phyloP scores from a whole-genome alignment of 139 green algal genomes.

The Coccomyxa sp. region DNA sequence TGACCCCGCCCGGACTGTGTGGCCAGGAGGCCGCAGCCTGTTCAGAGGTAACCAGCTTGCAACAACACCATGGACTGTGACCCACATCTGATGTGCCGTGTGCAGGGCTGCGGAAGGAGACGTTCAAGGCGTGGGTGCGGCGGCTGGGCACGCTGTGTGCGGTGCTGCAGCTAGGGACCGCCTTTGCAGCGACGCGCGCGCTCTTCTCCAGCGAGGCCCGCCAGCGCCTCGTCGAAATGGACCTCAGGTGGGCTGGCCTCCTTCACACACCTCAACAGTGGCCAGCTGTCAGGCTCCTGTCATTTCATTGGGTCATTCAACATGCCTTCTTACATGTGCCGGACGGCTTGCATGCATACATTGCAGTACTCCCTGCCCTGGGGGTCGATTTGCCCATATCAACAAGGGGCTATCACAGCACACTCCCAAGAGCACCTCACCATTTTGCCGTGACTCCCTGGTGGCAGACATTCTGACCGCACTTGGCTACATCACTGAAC shows the following conservation, averaged over 20 bases:
- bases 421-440: too few species aligned
- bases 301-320: background rate
- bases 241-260: conserved; percentile 15
- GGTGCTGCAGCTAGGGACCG: conserved; percentile 29
- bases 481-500: too few species aligned
- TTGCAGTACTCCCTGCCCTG: too few species aligned
- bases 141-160: conserved; percentile 23
- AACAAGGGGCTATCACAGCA: too few species aligned
- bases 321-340: too few species aligned
- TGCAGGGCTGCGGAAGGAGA: conserved; percentile 7
- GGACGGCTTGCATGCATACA: too few species aligned
- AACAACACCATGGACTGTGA: background rate
- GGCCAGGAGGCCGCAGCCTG: too few species aligned
- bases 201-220: conserved; percentile 20
- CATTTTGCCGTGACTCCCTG: too few species aligned
- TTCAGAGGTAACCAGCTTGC: background rate
- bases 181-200: conserved; percentile 28
- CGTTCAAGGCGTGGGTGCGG: conserved; percentile 18
- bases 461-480: too few species aligned
- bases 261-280: background rate
- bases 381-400: too few species aligned
- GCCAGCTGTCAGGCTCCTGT: background rate
- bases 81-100: background rate
- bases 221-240: conserved; percentile 35
- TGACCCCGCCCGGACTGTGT: background rate